Base-by-base conservation (phyloP, 495 filamentous ascomycete species). In the Elaphomyces granulatus region DNA sequence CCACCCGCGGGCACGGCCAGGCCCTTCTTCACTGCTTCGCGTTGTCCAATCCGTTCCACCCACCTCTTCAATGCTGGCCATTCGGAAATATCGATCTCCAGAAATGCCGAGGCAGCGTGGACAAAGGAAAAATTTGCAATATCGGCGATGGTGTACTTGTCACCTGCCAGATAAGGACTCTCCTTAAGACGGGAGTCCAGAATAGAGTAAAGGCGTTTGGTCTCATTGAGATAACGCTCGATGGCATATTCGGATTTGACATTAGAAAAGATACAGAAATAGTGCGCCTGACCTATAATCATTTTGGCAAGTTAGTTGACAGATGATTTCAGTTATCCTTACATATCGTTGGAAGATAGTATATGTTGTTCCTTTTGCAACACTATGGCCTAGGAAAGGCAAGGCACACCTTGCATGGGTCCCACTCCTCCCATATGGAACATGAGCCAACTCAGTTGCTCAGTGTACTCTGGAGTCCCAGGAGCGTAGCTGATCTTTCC, bases 401-500 rank as follows among this genome's bases (percentile, higher is more conserved):
- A n/a, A 8, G 40, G 26, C 4, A 3, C 40, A 59, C 58, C 52
- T 34, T 62, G 60, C 53, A 62, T 64, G 2, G 61, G 63, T 14
- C 63, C 61, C 9, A 64, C 26, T 0, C 63, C 61, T 8, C 50
- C 56, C 49, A 62, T 61, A 45, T 65, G 56, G 46, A n/a, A n/a
- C n/a, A n/a, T n/a, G n/a, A n/a, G n/a, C n/a, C n/a, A n/a, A n/a
- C n/a, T n/a, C n/a, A n/a, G 41, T 46, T 63, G 57, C 49, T 68
- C 64, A 36, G 54, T 55, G 37, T 66, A 58, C n/a, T n/a, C n/a
- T n/a, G n/a, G n/a, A n/a, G n/a, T n/a, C n/a, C n/a, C n/a, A n/a
- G n/a, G n/a, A n/a, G n/a, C n/a, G n/a, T 67, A 70, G 40, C 54
- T 61, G 30, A 71, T 60, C 41, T 55, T 61, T 16, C 62, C 3